These are phyloP conservation scores for Symbiodinium pilosum DNA, from an alignment of 73 alveolate genomes.

Conservation along the genomic window DNA sequence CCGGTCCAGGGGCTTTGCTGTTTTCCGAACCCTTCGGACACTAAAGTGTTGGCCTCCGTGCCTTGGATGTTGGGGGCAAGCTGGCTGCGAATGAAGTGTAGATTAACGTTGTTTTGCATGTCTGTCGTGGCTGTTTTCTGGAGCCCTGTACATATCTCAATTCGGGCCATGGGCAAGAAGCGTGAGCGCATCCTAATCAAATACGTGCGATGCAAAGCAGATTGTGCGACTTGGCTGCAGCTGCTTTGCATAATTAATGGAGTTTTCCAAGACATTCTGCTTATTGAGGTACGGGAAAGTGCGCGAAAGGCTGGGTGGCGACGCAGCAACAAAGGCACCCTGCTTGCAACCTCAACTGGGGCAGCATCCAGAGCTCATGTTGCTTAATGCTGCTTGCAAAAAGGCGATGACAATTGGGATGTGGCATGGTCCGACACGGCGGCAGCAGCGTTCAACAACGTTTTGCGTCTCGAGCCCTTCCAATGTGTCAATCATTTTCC, in stretches of 20 bases:
- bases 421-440: constrained; percentile 89
- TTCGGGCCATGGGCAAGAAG: constrained; percentile 2
- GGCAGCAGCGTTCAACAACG: constrained; percentile 32
- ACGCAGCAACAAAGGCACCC: constrained; percentile 11
- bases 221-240: constrained; percentile 8
- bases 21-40: no score
- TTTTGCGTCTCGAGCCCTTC: constrained; percentile 61
- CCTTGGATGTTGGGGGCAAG: no score
- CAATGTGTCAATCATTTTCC: constrained; percentile 80
- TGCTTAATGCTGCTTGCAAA: no score
- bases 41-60: no score
- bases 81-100: no score
- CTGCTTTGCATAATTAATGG: no score
- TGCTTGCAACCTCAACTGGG: no score
- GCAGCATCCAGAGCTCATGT: no score
- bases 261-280: no score
- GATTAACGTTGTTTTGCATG: no score
- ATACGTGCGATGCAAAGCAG: constrained; percentile 62
- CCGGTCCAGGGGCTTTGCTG: no score
- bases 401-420: constrained; percentile 80
- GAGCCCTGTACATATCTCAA: not conserved
- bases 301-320: constrained; percentile 71
- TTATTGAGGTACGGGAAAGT: constrained; percentile 44
- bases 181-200: constrained; percentile 32
- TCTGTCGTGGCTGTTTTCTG: not conserved